phyloP scores from a whole-genome alignment of 2,329 filamentous ascomycete genomes.

The Alternaria triticimaculans region DNA sequence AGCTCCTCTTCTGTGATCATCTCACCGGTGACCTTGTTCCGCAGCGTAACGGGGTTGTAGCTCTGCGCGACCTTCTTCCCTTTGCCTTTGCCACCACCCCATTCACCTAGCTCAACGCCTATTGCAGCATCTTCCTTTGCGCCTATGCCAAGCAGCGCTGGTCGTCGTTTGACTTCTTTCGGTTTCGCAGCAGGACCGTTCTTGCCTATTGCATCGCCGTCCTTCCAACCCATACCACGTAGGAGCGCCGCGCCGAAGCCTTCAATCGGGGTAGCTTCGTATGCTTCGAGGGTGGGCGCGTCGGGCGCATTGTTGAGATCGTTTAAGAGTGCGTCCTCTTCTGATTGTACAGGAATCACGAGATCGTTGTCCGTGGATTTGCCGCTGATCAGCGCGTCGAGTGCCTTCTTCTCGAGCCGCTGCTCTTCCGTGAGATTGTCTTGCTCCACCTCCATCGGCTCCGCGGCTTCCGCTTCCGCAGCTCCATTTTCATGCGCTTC shows the following conservation, averaged over 20 bases:
- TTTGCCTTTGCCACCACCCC: constrained; percentile 61
- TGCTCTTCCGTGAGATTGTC: constrained; percentile 41
- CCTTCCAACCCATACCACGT: constrained; percentile 94
- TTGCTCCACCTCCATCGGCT: constrained; percentile 39
- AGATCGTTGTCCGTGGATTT: constrained; percentile 44
- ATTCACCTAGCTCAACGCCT: constrained; percentile 74
- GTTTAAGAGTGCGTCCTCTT: constrained; percentile 73
- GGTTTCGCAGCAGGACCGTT: constrained; percentile 57
- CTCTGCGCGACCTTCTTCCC: constrained; percentile 55
- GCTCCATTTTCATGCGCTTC: constrained; percentile 17
- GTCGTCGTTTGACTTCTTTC: constrained; percentile 71
- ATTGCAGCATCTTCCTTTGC: constrained; percentile 75
- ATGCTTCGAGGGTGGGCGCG: constrained; percentile 78
- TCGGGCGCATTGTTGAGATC: constrained; percentile 77
- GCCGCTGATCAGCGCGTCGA: constrained; percentile 54
- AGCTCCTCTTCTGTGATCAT: constrained; percentile 68
- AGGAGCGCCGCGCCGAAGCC: constrained; percentile 92
- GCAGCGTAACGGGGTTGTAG: constrained; percentile 68
- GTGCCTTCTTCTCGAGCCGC: constrained; percentile 60
- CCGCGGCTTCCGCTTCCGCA: constrained; percentile 10
- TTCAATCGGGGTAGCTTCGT: constrained; percentile 87
- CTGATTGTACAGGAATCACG: constrained; percentile 51
- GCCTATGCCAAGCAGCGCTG: constrained; percentile 85
- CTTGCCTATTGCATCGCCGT: constrained; percentile 65
- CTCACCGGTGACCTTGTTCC: constrained; percentile 68